These are phyloP conservation scores for Quillaja saponaria DNA, from an alignment of 306 rosid genomes.

Conservation along the genomic window DNA sequence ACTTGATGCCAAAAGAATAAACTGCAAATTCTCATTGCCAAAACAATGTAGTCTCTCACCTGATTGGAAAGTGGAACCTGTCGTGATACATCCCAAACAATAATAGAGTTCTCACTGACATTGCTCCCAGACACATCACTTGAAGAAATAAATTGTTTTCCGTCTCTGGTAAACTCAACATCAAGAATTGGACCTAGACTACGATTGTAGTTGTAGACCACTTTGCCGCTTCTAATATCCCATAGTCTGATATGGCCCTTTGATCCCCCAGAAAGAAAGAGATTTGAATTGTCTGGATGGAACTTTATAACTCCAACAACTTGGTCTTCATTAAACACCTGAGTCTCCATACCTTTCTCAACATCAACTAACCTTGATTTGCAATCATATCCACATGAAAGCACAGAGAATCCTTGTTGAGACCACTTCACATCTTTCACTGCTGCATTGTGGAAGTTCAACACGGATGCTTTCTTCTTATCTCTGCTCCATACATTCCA, in stretches of 20 bases:
- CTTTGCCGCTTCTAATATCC: conserved; percentile 73
- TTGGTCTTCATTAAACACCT: conserved; percentile 66
- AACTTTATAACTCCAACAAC: conserved; percentile 71
- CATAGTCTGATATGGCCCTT: conserved; percentile 74
- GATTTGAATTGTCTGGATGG: conserved; percentile 61
- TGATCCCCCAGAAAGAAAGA: conserved; percentile 80
- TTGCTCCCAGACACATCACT: conserved; percentile 74
- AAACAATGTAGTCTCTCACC: conserved; percentile 43
- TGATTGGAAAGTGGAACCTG: conserved; percentile 87
- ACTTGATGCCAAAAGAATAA: not conserved
- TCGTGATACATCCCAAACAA: conserved; percentile 82
- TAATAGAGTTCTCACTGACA: conserved; percentile 74
- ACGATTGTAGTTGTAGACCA: conserved; percentile 54
- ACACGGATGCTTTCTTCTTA: conserved; percentile 60
- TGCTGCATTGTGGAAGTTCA: conserved; percentile 67
- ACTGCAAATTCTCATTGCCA: not conserved
- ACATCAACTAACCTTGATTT: conserved; percentile 75
- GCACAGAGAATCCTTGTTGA: conserved; percentile 54
- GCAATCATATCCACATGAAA: conserved; percentile 90
- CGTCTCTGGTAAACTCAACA: conserved; percentile 63
- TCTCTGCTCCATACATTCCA: conserved; percentile 89
- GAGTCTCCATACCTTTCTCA: conserved; percentile 77
- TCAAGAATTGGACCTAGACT: conserved; percentile 80
- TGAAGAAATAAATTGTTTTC: conserved; percentile 79
- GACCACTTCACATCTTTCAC: conserved; percentile 90